Evolutionary conservation across 306 rosid species (phyloP).

Genomic region (Canavalia ensiformis): DNA sequence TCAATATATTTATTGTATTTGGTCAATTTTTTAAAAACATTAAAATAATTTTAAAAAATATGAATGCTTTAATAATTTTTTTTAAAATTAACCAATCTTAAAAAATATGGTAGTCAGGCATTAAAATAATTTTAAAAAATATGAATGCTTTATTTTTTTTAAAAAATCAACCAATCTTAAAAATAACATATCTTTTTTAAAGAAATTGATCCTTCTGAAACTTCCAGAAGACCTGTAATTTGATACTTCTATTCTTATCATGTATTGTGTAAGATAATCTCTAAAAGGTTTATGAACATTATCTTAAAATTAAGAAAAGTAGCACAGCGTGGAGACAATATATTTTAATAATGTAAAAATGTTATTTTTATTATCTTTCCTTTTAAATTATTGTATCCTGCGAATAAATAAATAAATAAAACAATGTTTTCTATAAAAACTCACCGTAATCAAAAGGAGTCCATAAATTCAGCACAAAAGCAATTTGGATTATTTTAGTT

Average conservation of each 20-base stretch:
- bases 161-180: too few species aligned
- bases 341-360: neutral
- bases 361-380: neutral
- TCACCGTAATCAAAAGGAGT: conserved; percentile 37
- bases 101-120: too few species aligned
- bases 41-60: too few species aligned
- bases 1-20: too few species aligned
- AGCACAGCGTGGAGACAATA: neutral
- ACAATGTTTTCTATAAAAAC: conserved; percentile 6
- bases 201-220: neutral
- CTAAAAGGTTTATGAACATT: neutral
- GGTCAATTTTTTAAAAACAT: too few species aligned
- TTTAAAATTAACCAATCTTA: too few species aligned
- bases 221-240: neutral
- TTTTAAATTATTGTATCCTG: neutral
- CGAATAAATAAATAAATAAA: neutral
- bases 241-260: neutral
- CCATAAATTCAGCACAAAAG: conserved; percentile 49
- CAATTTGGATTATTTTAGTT: conserved; percentile 25
- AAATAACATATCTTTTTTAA: too few species aligned
- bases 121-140: too few species aligned
- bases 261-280: neutral
- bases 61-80: too few species aligned
- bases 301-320: neutral
- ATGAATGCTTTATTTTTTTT: too few species aligned